Base-by-base conservation (phyloP, 2,329 filamentous ascomycete species). In the Microdochium nivale region DNA sequence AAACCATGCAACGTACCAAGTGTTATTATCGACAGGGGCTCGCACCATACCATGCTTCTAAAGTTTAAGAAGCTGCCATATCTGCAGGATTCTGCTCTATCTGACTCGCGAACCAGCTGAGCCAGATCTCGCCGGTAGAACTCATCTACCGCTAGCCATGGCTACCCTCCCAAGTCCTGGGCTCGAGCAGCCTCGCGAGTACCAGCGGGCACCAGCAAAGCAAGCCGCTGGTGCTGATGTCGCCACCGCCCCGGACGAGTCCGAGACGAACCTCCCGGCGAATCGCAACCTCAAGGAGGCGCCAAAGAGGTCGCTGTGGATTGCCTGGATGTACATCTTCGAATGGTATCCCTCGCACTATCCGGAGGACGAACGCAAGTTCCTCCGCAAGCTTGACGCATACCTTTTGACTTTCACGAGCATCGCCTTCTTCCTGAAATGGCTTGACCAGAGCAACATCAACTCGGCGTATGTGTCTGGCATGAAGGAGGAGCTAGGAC, bases 381-480 rank as follows among this genome's bases (percentile, higher is more conserved):
- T 56, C 11, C 50, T 56, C 16, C 53, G 51, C 35, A 56, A 56
- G 24, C 48, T 56, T 3, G 56, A 58, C 33, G 33, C 56, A 19
- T 30, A 51, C 10, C 54, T 58, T 19, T 55, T 58, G 14, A 53
- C 52, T 2, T 58, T 56, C 50, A 56, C 54, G n/a, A 56, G 56
- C 48, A 52, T 58, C 46, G 55, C 54, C 11, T 58, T 55, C 49
- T 58, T 58, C 44, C 47, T 53, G 23, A 58, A 58, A 37, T 52
- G 57, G 47, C 55, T 58, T 3, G 56, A 58, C 48, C 56, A 55
- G 43, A 58, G 55, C 50, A 59, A 57, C 37, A 56, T 58, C 59
- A 61, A 56, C 52, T 58, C 59, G 47, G 65, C 65, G 23, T 67
- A 63, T 33, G 61, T 65, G 21, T 61, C 60, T 2, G 65, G 64